Evolutionary conservation across 805 yeast genomes (phyloP).

Genomic region (Barnettozyma populi): DNA sequence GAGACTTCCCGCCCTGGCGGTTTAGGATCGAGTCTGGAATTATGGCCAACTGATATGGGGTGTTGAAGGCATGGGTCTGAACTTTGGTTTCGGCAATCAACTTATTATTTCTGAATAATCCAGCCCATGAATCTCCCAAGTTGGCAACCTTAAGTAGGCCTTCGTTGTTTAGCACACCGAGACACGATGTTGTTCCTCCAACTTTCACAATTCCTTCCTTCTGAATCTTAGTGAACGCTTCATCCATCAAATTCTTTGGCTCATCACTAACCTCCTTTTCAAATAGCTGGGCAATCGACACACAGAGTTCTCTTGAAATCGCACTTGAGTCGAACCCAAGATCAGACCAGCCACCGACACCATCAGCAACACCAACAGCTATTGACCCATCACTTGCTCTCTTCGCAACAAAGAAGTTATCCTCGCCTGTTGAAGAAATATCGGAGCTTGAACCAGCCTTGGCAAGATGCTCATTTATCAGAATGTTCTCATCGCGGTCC

Average conservation of each 20-base stretch:
- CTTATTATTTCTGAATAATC: constrained; percentile 64
- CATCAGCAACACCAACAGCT: constrained; percentile 86
- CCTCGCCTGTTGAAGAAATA: constrained; percentile 70
- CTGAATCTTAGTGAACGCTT: constrained; percentile 52
- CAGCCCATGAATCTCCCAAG: constrained; percentile 94
- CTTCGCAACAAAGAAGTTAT: constrained; percentile 54
- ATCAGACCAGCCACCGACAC: constrained; percentile 97
- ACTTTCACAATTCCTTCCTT: constrained; percentile 61
- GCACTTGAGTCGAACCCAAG: constrained; percentile 88
- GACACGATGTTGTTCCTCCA: constrained; percentile 92
- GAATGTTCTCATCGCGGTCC: constrained; percentile 49
- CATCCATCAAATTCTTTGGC: constrained; percentile 39
- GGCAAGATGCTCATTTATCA: constrained; percentile 28
- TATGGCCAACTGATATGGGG: constrained; percentile 86
- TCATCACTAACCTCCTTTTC: constrained; percentile 9
- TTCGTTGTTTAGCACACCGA: constrained; percentile 60
- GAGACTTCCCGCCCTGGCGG: constrained; percentile 42
- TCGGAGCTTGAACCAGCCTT: constrained; percentile 26
- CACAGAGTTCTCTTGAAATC: constrained; percentile 74
- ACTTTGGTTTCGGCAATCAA: constrained; percentile 62
- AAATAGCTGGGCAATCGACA: constrained; percentile 38
- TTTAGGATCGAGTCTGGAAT: constrained; percentile 60
- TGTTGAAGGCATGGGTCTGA: constrained; percentile 84
- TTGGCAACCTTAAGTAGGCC: constrained; percentile 63
- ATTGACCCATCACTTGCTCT: constrained; percentile 25